A percentile compares a stretch with the other conserved stretches of the same genome.
phyloP scores from a whole-genome alignment of 2,329 filamentous ascomycete genomes.

The Cytospora leucostoma region DNA sequence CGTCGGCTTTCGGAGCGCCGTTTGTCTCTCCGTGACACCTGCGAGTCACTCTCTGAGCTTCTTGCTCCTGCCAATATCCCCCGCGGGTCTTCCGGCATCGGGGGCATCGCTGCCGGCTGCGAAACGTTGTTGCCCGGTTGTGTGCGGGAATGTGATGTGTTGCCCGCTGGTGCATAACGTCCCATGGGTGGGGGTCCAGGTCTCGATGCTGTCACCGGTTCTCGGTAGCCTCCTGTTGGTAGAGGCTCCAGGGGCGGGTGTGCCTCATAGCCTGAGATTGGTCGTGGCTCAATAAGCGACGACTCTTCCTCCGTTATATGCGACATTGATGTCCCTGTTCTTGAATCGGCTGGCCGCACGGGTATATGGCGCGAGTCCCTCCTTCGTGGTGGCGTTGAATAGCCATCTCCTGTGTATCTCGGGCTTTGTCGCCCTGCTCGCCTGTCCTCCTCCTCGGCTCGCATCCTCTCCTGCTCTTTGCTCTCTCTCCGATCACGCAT shows the following conservation, averaged over 20 bases:
- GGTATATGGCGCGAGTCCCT: conserved; percentile 37
- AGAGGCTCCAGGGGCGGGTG: conserved; percentile 30
- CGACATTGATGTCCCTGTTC: conserved; percentile 31
- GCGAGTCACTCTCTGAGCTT: conserved; percentile 47
- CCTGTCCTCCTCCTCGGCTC: conserved; percentile 51
- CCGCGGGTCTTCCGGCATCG: conserved; percentile 55
- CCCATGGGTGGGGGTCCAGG: conserved; percentile 21
- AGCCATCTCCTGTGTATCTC: conserved; percentile 69
- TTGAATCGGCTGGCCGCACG: conserved; percentile 16
- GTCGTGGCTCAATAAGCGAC: conserved; percentile 30
- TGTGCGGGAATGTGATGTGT: conserved; percentile 38
- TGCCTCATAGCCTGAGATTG: conserved; percentile 26
- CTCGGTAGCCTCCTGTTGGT: conserved; percentile 38
- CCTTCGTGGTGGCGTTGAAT: conserved; percentile 49
- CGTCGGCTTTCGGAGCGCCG: conserved; percentile 50
- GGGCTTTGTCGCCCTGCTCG: conserved; percentile 64
- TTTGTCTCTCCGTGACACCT: conserved; percentile 45
- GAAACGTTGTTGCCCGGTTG: conserved; percentile 44
- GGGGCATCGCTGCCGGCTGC: conserved; percentile 50
- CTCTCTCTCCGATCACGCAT: conserved; percentile 59
- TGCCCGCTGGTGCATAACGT: conserved; percentile 22
- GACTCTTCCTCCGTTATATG: conserved; percentile 32
- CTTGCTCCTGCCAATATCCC: conserved; percentile 42
- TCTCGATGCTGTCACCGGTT: conserved; percentile 31
- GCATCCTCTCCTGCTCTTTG: conserved; percentile 53